These are phyloP conservation scores for Pistacia vera DNA, from an alignment of 345 rosid species.

Conservation along the genomic window DNA sequence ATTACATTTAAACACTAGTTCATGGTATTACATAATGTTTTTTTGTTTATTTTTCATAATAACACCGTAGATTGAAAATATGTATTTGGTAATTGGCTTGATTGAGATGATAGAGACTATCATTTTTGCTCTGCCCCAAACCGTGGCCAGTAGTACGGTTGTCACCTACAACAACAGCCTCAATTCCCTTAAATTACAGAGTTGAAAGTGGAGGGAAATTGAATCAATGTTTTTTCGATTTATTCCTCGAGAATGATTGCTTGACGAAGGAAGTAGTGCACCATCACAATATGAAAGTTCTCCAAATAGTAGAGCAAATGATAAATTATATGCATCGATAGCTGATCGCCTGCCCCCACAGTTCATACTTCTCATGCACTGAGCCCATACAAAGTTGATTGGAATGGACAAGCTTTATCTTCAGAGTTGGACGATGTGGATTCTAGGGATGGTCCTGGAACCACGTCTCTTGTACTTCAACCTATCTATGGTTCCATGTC, in stretches of 20 bases:
- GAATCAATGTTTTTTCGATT: not conserved
- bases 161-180: not conserved
- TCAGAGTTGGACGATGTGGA: slow-evolving; percentile 45
- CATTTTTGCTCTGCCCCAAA: too few species aligned
- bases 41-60: too few species aligned
- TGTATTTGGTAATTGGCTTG: too few species aligned
- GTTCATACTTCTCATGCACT: slow-evolving; percentile 37
- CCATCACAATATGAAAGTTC: too few species aligned
- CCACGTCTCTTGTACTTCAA: slow-evolving; percentile 22
- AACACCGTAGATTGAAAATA: too few species aligned
- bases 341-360: slow-evolving; percentile 10
- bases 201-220: slow-evolving; percentile 16
- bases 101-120: too few species aligned
- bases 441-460: slow-evolving; percentile 27
- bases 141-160: not conserved
- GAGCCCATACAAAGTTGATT: slow-evolving; percentile 32
- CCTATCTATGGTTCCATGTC: slow-evolving; percentile 17
- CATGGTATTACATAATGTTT: too few species aligned
- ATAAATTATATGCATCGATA: too few species aligned
- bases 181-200: not conserved
- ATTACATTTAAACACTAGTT: too few species aligned
- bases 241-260: too few species aligned
- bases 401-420: slow-evolving; percentile 42
- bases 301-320: too few species aligned
- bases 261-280: too few species aligned